Conservation (phyloP, 2,329 filamentous ascomycete species). For the Parascedosporium putredinis region DNA sequence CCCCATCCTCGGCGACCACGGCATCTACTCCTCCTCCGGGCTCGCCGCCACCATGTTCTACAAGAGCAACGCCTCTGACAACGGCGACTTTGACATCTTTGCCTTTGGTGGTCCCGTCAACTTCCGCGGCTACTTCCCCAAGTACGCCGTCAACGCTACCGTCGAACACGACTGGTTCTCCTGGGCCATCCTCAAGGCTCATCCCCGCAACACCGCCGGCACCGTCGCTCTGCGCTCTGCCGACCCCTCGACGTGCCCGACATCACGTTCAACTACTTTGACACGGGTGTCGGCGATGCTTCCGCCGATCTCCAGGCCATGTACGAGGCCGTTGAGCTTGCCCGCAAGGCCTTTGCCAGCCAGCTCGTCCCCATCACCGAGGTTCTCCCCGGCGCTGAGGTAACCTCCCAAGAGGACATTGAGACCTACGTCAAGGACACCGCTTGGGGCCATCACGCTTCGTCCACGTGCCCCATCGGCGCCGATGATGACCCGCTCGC, state of each 20-base stretch:
- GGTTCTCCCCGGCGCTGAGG: constrained; percentile 24
- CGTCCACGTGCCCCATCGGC: constrained; percentile 45
- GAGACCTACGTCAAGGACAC: constrained; percentile 35
- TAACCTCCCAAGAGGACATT: constrained; percentile 28
- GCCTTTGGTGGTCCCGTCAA: constrained; percentile 42
- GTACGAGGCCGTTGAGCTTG: constrained; percentile 32
- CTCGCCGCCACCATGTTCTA: constrained; percentile 37
- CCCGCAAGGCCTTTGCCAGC: constrained; percentile 23
- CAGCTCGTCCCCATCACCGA: constrained; percentile 13
- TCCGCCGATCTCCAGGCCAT: constrained; percentile 32
- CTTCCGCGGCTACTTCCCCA: constrained; percentile 47
- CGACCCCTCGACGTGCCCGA: constrained; percentile 43
- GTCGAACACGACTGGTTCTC: constrained; percentile 29
- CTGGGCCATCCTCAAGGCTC: constrained; percentile 39
- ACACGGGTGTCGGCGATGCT: constrained; percentile 29
- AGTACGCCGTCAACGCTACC: constrained; percentile 35
- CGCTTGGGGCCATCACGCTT: constrained; percentile 48
- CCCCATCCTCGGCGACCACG: constrained; percentile 17
- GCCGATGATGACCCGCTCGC: constrained; percentile 39
- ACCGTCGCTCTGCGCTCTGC: constrained; percentile 38
- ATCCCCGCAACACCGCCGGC: constrained; percentile 28
- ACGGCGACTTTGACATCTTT: constrained; percentile 39
- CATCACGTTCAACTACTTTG: constrained; percentile 39
- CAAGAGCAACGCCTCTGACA: constrained; percentile 23
- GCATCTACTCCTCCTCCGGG: constrained; percentile 34